A percentile compares a stretch with the other conserved stretches of the same genome.
Conservation (phyloP, 2,329 filamentous ascomycete genomes). For the Botrytis squamosa region DNA sequence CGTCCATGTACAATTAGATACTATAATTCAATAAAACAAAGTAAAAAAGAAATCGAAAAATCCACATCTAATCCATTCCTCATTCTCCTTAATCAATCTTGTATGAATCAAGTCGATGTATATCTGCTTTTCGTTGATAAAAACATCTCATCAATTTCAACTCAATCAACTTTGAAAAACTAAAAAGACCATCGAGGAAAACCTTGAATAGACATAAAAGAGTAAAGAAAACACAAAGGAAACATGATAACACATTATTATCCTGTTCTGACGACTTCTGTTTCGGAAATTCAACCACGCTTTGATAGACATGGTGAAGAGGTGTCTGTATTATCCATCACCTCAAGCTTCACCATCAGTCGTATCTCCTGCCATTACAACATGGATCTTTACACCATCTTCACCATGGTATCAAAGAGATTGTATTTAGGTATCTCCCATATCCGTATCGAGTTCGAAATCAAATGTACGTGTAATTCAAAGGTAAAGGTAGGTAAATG, state of each 20-base stretch:
- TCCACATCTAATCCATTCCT: not conserved
- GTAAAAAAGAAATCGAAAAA: not conserved
- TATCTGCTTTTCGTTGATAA: not conserved
- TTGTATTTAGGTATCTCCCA: conserved; percentile 16
- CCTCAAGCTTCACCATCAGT: not conserved
- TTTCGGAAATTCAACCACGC: not conserved
- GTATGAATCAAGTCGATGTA: not conserved
- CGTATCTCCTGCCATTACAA: conserved; percentile 34
- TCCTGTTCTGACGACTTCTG: conserved; percentile 5
- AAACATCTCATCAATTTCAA: not conserved
- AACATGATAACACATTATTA: conserved; percentile 18
- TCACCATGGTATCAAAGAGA: conserved; percentile 25
- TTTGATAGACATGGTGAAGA: not conserved
- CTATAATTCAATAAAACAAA: not conserved
- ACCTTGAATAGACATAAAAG: not conserved
- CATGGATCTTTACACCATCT: conserved; percentile 23
- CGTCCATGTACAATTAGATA: conserved; percentile 1
- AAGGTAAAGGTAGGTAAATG: not conserved
- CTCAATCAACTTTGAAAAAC: not conserved
- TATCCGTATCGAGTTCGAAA: conserved; percentile 1
- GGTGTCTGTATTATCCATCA: conserved; percentile 3
- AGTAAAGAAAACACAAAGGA: conserved; percentile 16
- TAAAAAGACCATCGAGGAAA: conserved; percentile 9
- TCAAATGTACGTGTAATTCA: conserved; percentile 7
- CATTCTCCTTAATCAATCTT: not conserved